A percentile compares a stretch with the other conserved stretches of the same genome.
Conservation (phyloP, 495 filamentous ascomycete genomes). For the Xylaria curta region DNA sequence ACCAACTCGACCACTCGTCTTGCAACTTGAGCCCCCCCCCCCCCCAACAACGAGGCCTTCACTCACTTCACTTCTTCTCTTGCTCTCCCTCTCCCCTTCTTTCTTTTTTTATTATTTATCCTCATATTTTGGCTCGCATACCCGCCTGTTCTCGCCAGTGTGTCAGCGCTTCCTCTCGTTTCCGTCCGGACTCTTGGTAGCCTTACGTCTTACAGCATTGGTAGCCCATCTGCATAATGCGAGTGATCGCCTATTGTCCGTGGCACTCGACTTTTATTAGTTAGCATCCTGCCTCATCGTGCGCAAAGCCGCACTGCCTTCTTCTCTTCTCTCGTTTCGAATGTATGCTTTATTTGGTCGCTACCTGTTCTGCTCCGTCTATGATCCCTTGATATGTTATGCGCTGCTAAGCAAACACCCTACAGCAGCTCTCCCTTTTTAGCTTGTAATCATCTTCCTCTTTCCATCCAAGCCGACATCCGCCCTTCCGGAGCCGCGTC, state of each 20-base stretch:
- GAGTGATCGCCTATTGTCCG: conserved; percentile 43
- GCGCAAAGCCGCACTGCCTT: conserved; percentile 23
- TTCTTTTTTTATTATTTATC: background rate
- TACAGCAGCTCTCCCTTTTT: conserved; percentile 11
- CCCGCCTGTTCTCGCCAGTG: conserved; percentile 26
- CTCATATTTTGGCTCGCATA: background rate
- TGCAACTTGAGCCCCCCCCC: background rate
- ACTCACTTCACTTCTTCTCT: background rate
- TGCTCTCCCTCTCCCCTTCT: background rate
- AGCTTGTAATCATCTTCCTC: background rate
- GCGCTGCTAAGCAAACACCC: conserved; percentile 23
- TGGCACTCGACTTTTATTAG: conserved; percentile 44
- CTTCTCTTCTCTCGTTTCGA: conserved; percentile 23
- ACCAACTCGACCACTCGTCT: conserved; percentile 11
- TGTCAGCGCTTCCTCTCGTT: conserved; percentile 31
- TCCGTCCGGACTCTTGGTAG: conserved; percentile 30
- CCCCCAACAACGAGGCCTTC: conserved; percentile 7
- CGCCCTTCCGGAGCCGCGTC: conserved; percentile 32
- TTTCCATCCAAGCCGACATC: conserved; percentile 1
- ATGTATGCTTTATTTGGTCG: conserved; percentile 29
- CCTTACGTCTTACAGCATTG: conserved; percentile 41
- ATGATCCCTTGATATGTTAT: conserved; percentile 23
- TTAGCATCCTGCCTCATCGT: conserved; percentile 32
- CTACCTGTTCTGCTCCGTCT: conserved; percentile 1
- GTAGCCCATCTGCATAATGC: conserved; percentile 45